A percentile compares a stretch with the other conserved stretches of the same genome.
These are phyloP conservation scores for Cytospora chrysosperma DNA, from an alignment of 2,329 filamentous ascomycete genomes.

Conservation along the genomic window DNA sequence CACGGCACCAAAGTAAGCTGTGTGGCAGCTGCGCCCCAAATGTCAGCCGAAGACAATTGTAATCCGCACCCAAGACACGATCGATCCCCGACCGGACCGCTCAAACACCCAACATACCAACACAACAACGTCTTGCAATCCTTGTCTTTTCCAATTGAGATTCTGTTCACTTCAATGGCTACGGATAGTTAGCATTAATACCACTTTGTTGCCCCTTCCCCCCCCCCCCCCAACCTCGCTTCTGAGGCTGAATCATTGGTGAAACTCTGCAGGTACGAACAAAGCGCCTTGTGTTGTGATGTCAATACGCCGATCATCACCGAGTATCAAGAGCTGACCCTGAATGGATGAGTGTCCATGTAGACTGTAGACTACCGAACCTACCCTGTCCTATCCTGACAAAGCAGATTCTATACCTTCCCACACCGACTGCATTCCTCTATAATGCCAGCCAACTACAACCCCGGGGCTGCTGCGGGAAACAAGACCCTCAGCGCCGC, in stretches of 20 bases:
- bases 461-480: constrained; percentile 47
- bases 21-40: too few species aligned
- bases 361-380: too few species aligned
- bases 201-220: neutral
- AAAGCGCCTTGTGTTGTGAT: neutral
- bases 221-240: neutral
- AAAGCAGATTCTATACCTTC: constrained; percentile 11
- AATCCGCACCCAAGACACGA: neutral
- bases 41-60: neutral
- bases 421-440: neutral
- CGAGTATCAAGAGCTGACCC: neutral
- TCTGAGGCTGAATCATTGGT: neutral
- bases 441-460: constrained; percentile 53
- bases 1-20: too few species aligned
- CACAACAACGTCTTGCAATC: neutral
- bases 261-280: neutral
- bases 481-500: constrained; percentile 30
- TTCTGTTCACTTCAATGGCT: constrained; percentile 12
- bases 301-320: neutral
- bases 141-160: neutral
- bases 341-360: neutral
- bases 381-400: too few species aligned
- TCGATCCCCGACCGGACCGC: neutral
- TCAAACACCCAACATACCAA: neutral
- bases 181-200: constrained; percentile 9